Evolutionary conservation across 2,329 filamentous ascomycete genomes (phyloP).

Genomic region (Trichophaea hybrida): DNA sequence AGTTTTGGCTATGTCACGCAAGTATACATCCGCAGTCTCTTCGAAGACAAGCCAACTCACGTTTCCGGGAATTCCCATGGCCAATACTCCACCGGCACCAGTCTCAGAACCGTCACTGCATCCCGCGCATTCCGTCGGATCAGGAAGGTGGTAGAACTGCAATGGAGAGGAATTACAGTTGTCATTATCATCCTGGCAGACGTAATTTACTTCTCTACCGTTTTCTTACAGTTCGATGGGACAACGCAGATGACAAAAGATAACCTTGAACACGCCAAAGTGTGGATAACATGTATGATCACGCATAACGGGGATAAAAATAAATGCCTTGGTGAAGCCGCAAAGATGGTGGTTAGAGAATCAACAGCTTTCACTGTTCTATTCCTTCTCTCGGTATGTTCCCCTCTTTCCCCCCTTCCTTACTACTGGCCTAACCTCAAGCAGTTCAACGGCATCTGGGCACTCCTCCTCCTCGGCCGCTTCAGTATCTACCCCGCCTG

Average conservation of each 20-base stretch:
- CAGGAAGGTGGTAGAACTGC: slow-evolving; percentile 70
- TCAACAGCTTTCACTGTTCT: slow-evolving; percentile 67
- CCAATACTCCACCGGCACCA: slow-evolving; percentile 54
- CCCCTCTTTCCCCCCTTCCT: slow-evolving; percentile 10
- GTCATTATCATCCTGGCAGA: slow-evolving; percentile 81
- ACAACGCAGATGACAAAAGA: slow-evolving; percentile 49
- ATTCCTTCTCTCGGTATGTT: slow-evolving; percentile 60
- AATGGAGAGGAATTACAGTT: slow-evolving; percentile 86
- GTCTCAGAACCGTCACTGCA: slow-evolving; percentile 53
- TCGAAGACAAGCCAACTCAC: slow-evolving; percentile 32
- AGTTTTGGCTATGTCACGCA: slow-evolving; percentile 70
- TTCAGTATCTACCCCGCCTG: slow-evolving; percentile 77
- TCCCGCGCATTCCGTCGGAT: slow-evolving; percentile 79
- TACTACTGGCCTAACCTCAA: slow-evolving; percentile 25
- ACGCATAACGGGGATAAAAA: slow-evolving; percentile 44
- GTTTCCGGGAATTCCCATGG: slow-evolving; percentile 54
- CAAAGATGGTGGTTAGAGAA: slow-evolving; percentile 54
- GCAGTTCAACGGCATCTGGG: slow-evolving; percentile 72
- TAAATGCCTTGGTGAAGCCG: slow-evolving; percentile 48
- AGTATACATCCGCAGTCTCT: slow-evolving; percentile 54
- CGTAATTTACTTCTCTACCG: slow-evolving; percentile 82
- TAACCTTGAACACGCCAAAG: slow-evolving; percentile 41
- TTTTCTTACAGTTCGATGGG: slow-evolving; percentile 72
- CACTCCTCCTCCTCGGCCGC: slow-evolving; percentile 65
- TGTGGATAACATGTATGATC: slow-evolving; percentile 63